Evolutionary conservation across 139 green algal genomes (phyloP), one percentile per base, ranked within the genome.

Genomic region (Zygnema circumcarinatum): DNA sequence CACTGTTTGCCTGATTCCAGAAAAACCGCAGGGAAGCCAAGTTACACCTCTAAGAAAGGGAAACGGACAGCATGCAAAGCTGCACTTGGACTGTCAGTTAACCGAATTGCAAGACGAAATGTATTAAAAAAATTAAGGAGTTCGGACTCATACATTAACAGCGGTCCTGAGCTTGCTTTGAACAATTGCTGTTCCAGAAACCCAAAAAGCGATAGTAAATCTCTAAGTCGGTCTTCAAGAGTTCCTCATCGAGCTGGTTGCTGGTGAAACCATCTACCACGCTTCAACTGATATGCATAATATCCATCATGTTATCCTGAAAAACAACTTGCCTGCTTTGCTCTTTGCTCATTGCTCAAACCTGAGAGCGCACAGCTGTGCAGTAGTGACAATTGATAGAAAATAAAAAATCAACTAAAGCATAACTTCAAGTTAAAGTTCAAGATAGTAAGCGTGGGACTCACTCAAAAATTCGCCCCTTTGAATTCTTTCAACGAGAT

Each of bases 1-100:
- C 83, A 36, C 38, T 38, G 38, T 88, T 88, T 56, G n/a, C 76
- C 83, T 88, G 83, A 74, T 52, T 32, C 79, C 38, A 74, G 62
- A 31, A 85, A 85, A 32, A 67, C 29, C 56, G 29, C 56, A n/a
- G n/a, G n/a, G n/a, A 72, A 72, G 56, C 29, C 29, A n/a, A n/a
- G n/a, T n/a, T n/a, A 72, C 29, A 72, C 29, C 29, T n/a, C 56
- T 35, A n/a, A 72, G 29, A 72, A n/a, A 72, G 56, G 29, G n/a
- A 72, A 72, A 72, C 29, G n/a, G n/a, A 72, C 56, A 72, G 29
- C 29, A 72, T n/a, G n/a, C 29, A 72, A 72, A 72, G n/a, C 56
- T 35, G 56, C 29, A 72, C n/a, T n/a, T n/a, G n/a, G n/a, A n/a
- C n/a, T n/a, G n/a, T n/a, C n/a, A n/a, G n/a, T n/a, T n/a, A n/a